Base-by-base conservation (phyloP, 192 early-diverging fungal genomes). In the Chytriomyces sp. region DNA sequence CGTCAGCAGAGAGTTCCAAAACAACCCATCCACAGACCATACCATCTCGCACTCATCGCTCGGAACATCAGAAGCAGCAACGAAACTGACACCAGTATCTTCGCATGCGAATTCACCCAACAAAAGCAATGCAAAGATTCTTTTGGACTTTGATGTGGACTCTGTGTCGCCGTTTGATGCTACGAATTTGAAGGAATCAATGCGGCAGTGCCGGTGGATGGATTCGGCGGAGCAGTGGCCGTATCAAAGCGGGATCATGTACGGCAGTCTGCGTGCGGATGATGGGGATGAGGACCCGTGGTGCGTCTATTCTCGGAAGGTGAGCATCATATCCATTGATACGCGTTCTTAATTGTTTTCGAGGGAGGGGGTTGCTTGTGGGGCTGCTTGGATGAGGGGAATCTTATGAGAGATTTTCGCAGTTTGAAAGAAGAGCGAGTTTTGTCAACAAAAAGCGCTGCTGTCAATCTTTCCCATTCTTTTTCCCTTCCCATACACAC, bases 81-180 rank as follows among this genome's bases (percentile, higher is more conserved):
- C 68, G 24, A 49, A 53, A 8, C 7, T 53, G 68, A 69, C 68
- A 4, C 68, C 68, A 9, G 11, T 69, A 23, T 69, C 68, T 26
- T 69, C 68, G 1, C 23, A 53, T 8, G 49, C 24, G 26, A 69
- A 69, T 53, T 69, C 68, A n/a, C 68, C 68, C 53, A 1, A 35
- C 35, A 35, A 35, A 35, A 35, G 4, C 35, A 35, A 13, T 57
- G 53, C 53, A 57, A 20, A 57, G 20, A 13, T 57, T 20, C 20
- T 20, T 0, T n/a, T 57, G 1, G 53, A 57, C 13, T 57, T 13
- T 20, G 53, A 57, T 57, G 20, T 57, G 16, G 53, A 57, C 16
- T n/a, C 53, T 2, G 13, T 20, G 0, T 57, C 20, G 3, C 5
- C 13, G 2, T 20, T n/a, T 57, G 20, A 57, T 57, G 53, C 0